Percentiles rank a stretch among this genome's conserved stretches.
phyloP scores from a whole-genome alignment of 164 flowering plant genomes.

The Piper betle region DNA sequence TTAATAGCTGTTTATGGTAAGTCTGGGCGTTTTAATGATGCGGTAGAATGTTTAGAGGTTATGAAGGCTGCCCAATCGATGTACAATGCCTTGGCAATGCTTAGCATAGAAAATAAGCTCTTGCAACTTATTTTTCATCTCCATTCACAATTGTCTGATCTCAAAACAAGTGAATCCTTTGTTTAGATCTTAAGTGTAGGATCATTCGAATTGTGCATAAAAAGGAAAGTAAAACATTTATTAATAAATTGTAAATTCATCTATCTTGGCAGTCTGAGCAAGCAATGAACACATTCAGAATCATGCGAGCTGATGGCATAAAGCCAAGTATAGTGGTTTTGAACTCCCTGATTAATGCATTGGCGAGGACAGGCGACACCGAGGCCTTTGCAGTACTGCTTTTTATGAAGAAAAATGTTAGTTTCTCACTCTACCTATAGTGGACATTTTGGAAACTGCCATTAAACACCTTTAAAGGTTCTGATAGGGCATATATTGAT shows the following conservation, averaged over 20 bases:
- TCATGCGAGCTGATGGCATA: conserved; percentile 82
- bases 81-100: conserved; percentile 95
- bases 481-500: too few relatives aligned
- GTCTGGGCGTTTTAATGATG: conserved; percentile 78
- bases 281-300: conserved; percentile 75
- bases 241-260: neutral
- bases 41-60: conserved; percentile 75
- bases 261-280: conserved; percentile 53
- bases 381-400: conserved; percentile 87
- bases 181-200: too few relatives aligned
- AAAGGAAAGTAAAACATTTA: neutral
- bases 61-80: conserved; percentile 74
- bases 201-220: too few relatives aligned
- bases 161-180: too few relatives aligned
- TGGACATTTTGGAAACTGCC: too few relatives aligned
- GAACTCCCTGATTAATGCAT: conserved; percentile 87
- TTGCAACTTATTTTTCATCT: neutral
- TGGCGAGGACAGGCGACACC: conserved; percentile 85
- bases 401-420: conserved; percentile 89
- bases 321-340: conserved; percentile 74
- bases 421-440: conserved; percentile 4
- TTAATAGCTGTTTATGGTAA: conserved; percentile 73
- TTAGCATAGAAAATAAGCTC: conserved; percentile 80
- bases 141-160: neutral
- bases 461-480: too few relatives aligned